These are phyloP conservation scores for Chlorella ohadii DNA, from an alignment of 139 green algal species.

Conservation along the genomic window DNA sequence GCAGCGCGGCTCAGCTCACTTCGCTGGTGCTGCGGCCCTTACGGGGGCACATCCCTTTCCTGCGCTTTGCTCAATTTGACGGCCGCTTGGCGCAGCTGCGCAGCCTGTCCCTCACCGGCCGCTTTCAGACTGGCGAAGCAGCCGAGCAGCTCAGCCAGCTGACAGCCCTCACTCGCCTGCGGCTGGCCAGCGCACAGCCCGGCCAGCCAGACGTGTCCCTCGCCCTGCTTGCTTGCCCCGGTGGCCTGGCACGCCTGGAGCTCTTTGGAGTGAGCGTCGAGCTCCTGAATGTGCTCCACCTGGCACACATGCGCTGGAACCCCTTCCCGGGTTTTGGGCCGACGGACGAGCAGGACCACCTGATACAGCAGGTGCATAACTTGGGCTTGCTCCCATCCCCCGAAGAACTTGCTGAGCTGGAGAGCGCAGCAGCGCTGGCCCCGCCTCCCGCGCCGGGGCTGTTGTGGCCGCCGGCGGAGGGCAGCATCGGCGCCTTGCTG, in stretches of 20 bases:
- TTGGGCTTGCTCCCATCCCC: too few relatives aligned
- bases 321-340: too few relatives aligned
- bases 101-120: not conserved
- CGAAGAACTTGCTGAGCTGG: too few relatives aligned
- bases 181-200: not conserved
- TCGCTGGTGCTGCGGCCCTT: too few relatives aligned
- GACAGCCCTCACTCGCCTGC: not conserved
- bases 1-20: too few relatives aligned
- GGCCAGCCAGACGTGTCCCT: not conserved
- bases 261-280: not conserved
- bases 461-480: not conserved
- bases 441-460: not conserved
- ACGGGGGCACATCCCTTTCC: too few relatives aligned
- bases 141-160: not conserved
- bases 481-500: not conserved
- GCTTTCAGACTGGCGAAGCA: too few relatives aligned
- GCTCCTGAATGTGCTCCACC: not conserved
- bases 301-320: not conserved
- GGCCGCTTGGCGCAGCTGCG: too few relatives aligned
- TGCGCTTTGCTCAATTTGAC: too few relatives aligned
- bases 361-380: not conserved
- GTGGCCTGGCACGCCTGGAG: not conserved
- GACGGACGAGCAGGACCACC: not conserved
- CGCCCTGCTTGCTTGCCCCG: slow-evolving; percentile 4
- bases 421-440: not conserved